phyloP scores from a whole-genome alignment of 1,284 basidiomycete genomes.

The Phlebopus sp. region DNA sequence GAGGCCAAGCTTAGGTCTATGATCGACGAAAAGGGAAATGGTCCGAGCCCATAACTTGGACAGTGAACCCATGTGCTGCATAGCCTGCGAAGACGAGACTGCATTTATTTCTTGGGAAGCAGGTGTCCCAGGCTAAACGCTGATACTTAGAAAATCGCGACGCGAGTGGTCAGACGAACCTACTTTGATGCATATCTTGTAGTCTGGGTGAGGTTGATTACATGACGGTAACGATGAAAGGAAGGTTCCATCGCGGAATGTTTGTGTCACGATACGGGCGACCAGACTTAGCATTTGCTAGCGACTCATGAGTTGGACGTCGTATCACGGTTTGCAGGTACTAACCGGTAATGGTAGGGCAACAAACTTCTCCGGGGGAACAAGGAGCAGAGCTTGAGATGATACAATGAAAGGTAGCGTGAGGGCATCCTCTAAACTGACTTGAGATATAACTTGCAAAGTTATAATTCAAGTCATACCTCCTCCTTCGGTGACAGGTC shows the following conservation, averaged over 20 bases:
- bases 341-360: slow-evolving; percentile 53
- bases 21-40: slow-evolving; percentile 47
- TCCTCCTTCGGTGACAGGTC: slow-evolving; percentile 41
- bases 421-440: slow-evolving; percentile 29
- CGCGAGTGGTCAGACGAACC: slow-evolving; percentile 11
- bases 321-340: neutral
- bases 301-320: slow-evolving; percentile 10
- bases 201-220: slow-evolving; percentile 23
- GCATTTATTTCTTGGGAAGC: slow-evolving; percentile 36
- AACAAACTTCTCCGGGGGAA: slow-evolving; percentile 50
- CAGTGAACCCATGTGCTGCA: slow-evolving; percentile 49
- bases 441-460: slow-evolving; percentile 10
- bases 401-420: slow-evolving; percentile 46
- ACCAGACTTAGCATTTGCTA: slow-evolving; percentile 43
- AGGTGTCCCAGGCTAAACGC: slow-evolving; percentile 22
- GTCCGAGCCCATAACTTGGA: slow-evolving; percentile 49
- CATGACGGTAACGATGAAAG: slow-evolving; percentile 39
- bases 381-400: slow-evolving; percentile 54
- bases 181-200: slow-evolving; percentile 36
- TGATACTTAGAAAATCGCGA: neutral
- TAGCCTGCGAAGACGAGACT: slow-evolving; percentile 42
- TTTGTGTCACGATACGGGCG: slow-evolving; percentile 46
- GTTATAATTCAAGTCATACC: slow-evolving; percentile 24
- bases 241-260: slow-evolving; percentile 52
- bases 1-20: slow-evolving; percentile 45